Conservation (phyloP, 2,329 filamentous ascomycete species). For the Botrytis byssoidea region DNA sequence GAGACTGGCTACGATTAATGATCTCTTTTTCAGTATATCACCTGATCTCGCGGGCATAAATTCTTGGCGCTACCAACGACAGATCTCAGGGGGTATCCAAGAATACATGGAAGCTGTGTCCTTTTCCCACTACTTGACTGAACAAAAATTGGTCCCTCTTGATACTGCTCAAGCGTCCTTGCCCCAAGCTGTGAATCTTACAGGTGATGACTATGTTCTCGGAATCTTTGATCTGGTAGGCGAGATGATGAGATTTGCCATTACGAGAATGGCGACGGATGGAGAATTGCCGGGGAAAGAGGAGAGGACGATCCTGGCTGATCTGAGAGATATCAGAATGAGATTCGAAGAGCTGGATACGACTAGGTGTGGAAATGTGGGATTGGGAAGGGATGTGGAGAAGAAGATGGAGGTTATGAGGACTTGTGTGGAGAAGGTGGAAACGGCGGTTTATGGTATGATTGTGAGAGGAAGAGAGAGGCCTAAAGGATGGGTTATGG, state of each 20-base stretch:
- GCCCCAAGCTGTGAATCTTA: constrained; percentile 58
- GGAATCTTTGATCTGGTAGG: constrained; percentile 93
- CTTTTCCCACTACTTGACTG: constrained; percentile 82
- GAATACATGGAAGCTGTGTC: constrained; percentile 91
- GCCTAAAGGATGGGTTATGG: constrained; percentile 89
- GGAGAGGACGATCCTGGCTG: constrained; percentile 66
- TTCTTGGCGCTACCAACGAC: constrained; percentile 74
- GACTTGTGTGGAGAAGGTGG: constrained; percentile 89
- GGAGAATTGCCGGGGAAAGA: constrained; percentile 44
- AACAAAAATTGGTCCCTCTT: constrained; percentile 70
- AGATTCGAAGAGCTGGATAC: constrained; percentile 72
- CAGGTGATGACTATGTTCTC: constrained; percentile 81
- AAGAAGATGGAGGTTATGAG: constrained; percentile 87
- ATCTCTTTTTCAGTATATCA: constrained; percentile 65
- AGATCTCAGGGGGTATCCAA: constrained; percentile 79
- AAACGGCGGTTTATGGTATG: constrained; percentile 84
- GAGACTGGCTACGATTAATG: constrained; percentile 68
- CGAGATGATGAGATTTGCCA: constrained; percentile 95
- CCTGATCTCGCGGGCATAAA: constrained; percentile 77
- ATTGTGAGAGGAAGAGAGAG: constrained; percentile 83
- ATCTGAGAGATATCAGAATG: constrained; percentile 75
- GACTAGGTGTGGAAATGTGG: constrained; percentile 49
- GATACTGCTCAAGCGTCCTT: constrained; percentile 55
- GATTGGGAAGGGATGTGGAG: constrained; percentile 60
- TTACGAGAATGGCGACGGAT: constrained; percentile 77